A percentile compares a stretch with the other conserved stretches of the same genome.
Conservation (phyloP, 1,139 yeast species). For the Yamadazyma blattariae region DNA sequence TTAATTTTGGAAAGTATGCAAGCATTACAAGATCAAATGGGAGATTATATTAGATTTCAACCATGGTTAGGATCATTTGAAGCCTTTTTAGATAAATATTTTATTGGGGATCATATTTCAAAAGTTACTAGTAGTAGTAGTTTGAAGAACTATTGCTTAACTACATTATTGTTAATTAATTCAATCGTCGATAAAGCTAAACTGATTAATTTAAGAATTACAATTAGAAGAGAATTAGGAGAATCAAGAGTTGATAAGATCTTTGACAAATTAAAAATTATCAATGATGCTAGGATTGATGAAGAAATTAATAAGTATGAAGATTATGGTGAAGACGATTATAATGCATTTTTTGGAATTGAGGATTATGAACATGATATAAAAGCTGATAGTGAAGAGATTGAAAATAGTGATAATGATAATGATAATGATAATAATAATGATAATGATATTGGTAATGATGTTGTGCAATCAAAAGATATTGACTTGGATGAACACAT, state of each 20-base stretch:
- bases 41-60: constrained; percentile 36
- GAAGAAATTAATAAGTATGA: constrained; percentile 47
- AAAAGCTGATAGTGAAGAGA: constrained; percentile 11
- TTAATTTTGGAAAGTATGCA: constrained; percentile 33
- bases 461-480: too few species aligned
- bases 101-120: constrained; percentile 16
- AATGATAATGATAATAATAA: too few species aligned
- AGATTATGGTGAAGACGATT: constrained; percentile 40
- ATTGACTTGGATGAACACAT: too few species aligned
- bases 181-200: constrained; percentile 38
- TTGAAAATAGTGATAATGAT: constrained; percentile 9
- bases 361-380: constrained; percentile 11
- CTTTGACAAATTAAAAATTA: constrained; percentile 33
- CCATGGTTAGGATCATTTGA: constrained; percentile 44
- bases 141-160: constrained; percentile 40
- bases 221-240: constrained; percentile 38
- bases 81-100: constrained; percentile 31
- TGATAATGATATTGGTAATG: too few species aligned
- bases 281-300: constrained; percentile 38
- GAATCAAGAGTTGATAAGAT: constrained; percentile 38
- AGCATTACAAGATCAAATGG: constrained; percentile 32
- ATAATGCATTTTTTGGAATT: constrained; percentile 18
- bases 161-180: constrained; percentile 44
- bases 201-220: constrained; percentile 26
- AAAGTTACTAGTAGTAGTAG: constrained; percentile 16